Conservation (phyloP, 139 green algal genomes). For the Gonium pectorale region DNA sequence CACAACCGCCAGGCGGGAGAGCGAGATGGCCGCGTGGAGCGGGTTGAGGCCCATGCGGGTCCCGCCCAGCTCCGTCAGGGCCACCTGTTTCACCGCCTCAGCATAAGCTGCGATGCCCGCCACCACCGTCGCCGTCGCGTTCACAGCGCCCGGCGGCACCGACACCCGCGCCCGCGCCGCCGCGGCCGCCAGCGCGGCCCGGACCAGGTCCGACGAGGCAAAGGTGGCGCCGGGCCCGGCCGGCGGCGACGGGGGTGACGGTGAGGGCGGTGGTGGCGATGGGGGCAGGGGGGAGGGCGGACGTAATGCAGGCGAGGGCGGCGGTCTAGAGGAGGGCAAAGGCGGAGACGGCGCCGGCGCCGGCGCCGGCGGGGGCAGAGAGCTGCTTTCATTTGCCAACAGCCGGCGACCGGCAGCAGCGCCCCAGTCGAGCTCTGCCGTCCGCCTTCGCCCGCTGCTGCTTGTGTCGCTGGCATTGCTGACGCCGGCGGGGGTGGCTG, state of each 20-base stretch:
- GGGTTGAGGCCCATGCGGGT: constrained; percentile 5
- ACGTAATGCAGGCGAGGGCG: not conserved
- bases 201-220: not conserved
- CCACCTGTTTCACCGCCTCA: constrained; percentile 6
- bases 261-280: not conserved
- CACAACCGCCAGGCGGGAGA: constrained; percentile 18
- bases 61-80: not conserved
- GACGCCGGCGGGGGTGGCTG: no score
- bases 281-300: not conserved
- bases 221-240: not conserved
- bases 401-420: no score
- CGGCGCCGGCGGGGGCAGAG: not conserved
- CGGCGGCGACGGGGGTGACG: not conserved
- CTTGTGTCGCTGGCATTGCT: no score
- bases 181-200: not conserved
- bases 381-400: no score
- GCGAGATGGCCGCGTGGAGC: not conserved
- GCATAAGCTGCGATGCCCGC: not conserved
- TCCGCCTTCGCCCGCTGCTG: no score
- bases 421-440: no score
- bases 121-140: constrained; percentile 19
- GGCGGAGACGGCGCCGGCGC: not conserved
- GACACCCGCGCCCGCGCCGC: not conserved
- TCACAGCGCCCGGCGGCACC: not conserved
- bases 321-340: no score